Conservation (phyloP, 306 rosid genomes). For the Sphenostylis stenocarpa region DNA sequence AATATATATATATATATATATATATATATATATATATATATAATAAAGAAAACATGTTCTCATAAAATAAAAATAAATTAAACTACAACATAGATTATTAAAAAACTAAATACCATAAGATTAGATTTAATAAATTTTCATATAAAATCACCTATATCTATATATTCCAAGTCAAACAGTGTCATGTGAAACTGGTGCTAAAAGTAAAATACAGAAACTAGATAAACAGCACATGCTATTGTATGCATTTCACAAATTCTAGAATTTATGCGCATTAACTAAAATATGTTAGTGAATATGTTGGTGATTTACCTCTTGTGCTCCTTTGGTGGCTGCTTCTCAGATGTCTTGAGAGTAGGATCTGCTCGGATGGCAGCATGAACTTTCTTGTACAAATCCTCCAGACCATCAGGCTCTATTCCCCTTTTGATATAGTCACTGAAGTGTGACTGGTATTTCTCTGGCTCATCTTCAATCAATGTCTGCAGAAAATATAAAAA, state of each 20-base stretch:
- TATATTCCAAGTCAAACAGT: not conserved
- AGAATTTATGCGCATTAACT: not conserved
- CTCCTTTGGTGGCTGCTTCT: constrained; percentile 58
- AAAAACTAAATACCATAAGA: too few relatives aligned
- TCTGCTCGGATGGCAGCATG: constrained; percentile 85
- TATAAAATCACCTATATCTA: too few relatives aligned
- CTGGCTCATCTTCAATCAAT: constrained; percentile 76
- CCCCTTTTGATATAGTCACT: constrained; percentile 71
- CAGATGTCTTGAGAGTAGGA: constrained; percentile 50
- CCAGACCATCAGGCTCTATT: constrained; percentile 59
- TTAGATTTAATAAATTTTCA: too few relatives aligned
- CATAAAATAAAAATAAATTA: too few relatives aligned
- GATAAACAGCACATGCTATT: not conserved
- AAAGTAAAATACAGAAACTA: not conserved
- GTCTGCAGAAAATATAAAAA: constrained; percentile 28
- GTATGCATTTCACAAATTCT: not conserved
- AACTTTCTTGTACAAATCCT: constrained; percentile 72
- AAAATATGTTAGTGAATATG: too few relatives aligned
- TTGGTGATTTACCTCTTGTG: constrained; percentile 70
- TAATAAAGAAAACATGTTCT: too few relatives aligned
- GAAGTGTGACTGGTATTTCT: constrained; percentile 77
- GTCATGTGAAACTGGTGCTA: not conserved
- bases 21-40: too few relatives aligned
- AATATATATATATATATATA: too few relatives aligned
- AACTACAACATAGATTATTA: too few relatives aligned